Evolutionary conservation across 139 green algal genomes (phyloP).

Genomic region (Monoraphidium neglectum): DNA sequence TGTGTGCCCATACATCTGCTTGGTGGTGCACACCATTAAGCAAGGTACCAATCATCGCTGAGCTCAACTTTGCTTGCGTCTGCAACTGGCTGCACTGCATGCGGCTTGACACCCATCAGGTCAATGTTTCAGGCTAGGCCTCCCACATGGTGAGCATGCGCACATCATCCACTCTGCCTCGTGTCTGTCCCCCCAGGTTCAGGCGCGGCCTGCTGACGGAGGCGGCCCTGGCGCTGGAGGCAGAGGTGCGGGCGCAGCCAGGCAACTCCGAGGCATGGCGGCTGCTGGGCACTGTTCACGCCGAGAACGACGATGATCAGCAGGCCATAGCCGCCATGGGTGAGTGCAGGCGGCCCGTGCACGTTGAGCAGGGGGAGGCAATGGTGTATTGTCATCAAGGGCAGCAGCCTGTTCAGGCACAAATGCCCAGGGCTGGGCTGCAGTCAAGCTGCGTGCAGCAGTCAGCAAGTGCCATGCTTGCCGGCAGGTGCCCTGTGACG

Average conservation of each 20-base stretch:
- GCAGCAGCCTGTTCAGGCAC: neutral
- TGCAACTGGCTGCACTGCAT: too few relatives aligned
- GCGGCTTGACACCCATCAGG: too few relatives aligned
- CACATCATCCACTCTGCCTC: too few relatives aligned
- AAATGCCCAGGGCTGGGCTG: neutral
- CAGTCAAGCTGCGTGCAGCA: neutral
- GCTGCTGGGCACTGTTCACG: constrained; percentile 94
- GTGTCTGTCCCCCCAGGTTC: constrained; percentile 1
- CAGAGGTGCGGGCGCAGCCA: constrained; percentile 76
- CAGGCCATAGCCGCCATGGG: constrained; percentile 37
- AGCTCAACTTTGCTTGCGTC: too few relatives aligned
- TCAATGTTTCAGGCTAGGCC: neutral
- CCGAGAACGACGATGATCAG: constrained; percentile 98
- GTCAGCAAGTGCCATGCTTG: neutral
- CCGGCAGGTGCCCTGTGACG: neutral
- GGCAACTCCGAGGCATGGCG: constrained; percentile 89
- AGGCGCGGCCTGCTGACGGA: constrained; percentile 84
- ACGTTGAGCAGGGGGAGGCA: neutral
- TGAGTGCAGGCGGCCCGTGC: neutral
- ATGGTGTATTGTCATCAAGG: neutral
- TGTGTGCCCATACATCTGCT: too few relatives aligned
- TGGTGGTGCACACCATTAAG: too few relatives aligned
- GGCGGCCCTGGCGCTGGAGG: constrained; percentile 94
- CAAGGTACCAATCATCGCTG: too few relatives aligned
- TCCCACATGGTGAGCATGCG: neutral